Base-by-base conservation (phyloP, 768 basidiomycete genomes). In the Hericium coralloides region DNA sequence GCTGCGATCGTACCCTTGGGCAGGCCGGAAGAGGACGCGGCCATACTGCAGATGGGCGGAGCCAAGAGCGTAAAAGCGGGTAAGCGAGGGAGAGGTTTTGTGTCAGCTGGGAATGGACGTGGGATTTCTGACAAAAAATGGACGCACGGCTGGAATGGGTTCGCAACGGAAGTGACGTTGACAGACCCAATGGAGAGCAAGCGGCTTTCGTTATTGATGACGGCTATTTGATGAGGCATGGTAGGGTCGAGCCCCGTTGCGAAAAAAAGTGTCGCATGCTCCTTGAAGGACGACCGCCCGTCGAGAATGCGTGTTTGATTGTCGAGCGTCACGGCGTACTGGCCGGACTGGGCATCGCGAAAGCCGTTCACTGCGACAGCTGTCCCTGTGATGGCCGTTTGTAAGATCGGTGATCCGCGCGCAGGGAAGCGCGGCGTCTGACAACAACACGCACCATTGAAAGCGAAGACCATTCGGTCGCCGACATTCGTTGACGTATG, bases 1-100 rank as follows among this genome's bases (percentile, higher is more conserved):
- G 85, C 87, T 18, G 85, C 86, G 55, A 87, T 81, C 2, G 85
- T 82, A 45, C 87, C 85, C 58, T 71, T 70, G 2, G 79, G 58
- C 4, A 65, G 43, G 37, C 56, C 59, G 18, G 75, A 69, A 1
- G 74, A 69, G 37, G 56, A 52, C 38, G 56, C 57, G 3, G 62
- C 39, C 49, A 12, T 20, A 25, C 31, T 38, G 31, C 4, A 31
- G 31, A 31, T 31, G 7, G 31, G 10, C 31, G 31, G 31, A 31
- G 31, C 31, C 31, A 31, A 31, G 31, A 31, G 31, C 31, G 31
- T 31, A 6, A 31, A 31, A 9, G 6, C 7, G 8, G 31, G 7
- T 9, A 2, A 2, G 31, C 31, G 31, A 31, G 4, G 51, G 25
- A 37, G 45, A 22, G 18, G 54, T 56, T 50, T 55, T 20, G 23